Conservation (phyloP, 306 rosid species). For the Coriaria nepalensis region DNA sequence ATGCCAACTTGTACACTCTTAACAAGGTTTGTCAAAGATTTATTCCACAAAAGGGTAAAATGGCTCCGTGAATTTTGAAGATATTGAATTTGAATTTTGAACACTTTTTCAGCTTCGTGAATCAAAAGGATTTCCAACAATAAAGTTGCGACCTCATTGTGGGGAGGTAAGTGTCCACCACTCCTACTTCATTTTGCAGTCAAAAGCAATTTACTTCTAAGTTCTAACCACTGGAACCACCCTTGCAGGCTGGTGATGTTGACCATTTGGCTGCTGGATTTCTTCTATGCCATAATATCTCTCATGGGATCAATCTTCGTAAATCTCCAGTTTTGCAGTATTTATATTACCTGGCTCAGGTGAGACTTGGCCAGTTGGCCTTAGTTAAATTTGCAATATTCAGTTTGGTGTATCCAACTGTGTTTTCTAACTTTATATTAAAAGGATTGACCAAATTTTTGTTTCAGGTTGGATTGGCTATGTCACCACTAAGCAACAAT, state of each 20-base stretch:
- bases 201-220: too few relatives aligned
- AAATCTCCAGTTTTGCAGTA: slow-evolving; percentile 82
- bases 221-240: too few relatives aligned
- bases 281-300: slow-evolving; percentile 70
- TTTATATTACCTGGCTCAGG: slow-evolving; percentile 88
- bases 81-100: too few relatives aligned
- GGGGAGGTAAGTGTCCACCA: slow-evolving; percentile 83
- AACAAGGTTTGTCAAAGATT: slow-evolving; percentile 54
- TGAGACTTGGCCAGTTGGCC: too few relatives aligned
- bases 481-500: slow-evolving; percentile 86
- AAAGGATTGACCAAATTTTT: too few relatives aligned
- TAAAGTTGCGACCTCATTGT: slow-evolving; percentile 72
- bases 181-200: slow-evolving; percentile 4
- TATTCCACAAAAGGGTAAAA: too few relatives aligned
- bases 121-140: slow-evolving; percentile 39
- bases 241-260: slow-evolving; percentile 86
- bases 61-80: too few relatives aligned
- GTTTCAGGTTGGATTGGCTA: slow-evolving; percentile 58
- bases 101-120: slow-evolving; percentile 77
- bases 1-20: slow-evolving; percentile 63
- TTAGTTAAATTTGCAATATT: too few relatives aligned
- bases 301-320: slow-evolving; percentile 74
- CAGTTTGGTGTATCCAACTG: too few relatives aligned
- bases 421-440: too few relatives aligned
- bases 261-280: slow-evolving; percentile 85